Conservation (phyloP, 345 rosid species). For the Physaria fendleri region DNA sequence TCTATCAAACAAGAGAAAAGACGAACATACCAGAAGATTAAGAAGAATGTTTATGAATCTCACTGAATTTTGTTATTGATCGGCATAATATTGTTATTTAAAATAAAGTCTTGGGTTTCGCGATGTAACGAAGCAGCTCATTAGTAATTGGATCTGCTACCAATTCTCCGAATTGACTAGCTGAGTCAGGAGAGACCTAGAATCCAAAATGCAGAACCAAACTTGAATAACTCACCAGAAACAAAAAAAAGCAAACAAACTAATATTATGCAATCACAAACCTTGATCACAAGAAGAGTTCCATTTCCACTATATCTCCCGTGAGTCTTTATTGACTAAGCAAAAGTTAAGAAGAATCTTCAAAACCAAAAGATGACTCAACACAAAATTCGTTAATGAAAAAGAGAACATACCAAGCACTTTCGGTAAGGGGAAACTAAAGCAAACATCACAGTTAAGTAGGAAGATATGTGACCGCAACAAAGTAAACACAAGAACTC, state of each 20-base stretch:
- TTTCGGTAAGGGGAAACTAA: slow-evolving; percentile 80
- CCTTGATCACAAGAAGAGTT: slow-evolving; percentile 88
- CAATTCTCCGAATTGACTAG: slow-evolving; percentile 88
- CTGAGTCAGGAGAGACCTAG: slow-evolving; percentile 90
- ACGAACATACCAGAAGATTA: too few species aligned
- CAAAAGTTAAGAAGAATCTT: slow-evolving; percentile 4
- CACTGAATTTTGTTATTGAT: too few species aligned
- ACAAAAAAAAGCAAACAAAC: neutral
- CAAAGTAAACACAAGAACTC: neutral
- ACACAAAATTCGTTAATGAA: neutral
- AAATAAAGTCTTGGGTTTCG: slow-evolving; percentile 94
- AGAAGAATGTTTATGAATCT: too few species aligned
- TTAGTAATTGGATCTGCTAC: slow-evolving; percentile 86
- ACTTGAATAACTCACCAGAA: neutral
- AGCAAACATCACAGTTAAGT: slow-evolving; percentile 94
- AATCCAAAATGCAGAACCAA: neutral
- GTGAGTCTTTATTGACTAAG: too few species aligned
- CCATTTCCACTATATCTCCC: too few species aligned
- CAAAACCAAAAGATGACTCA: neutral
- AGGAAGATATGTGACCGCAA: slow-evolving; percentile 85
- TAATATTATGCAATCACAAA: slow-evolving; percentile 12
- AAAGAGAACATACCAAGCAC: slow-evolving; percentile 62
- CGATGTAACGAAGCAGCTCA: slow-evolving; percentile 88
- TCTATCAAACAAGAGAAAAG: too few species aligned
- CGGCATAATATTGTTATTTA: too few species aligned